Percentiles rank a stretch among this genome's conserved stretches.
Evolutionary conservation across 116 monocot species (phyloP).

Genomic region (Zostera marina): DNA sequence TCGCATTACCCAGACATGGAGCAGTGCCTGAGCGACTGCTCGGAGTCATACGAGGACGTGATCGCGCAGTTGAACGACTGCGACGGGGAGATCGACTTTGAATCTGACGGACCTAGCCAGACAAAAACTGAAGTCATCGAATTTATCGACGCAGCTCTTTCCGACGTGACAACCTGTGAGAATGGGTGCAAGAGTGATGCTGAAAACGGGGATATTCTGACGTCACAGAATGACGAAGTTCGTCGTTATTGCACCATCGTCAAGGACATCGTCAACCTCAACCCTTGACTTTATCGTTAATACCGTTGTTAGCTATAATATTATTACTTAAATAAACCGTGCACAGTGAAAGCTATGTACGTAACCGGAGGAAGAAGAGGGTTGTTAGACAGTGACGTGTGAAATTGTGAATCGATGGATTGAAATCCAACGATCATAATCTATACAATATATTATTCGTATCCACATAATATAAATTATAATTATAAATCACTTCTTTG

Average conservation of each 20-base stretch:
- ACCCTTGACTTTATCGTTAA: no score
- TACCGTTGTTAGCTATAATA: no score
- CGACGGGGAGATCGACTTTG: neutral
- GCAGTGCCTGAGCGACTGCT: constrained; percentile 12
- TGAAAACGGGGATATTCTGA: constrained; percentile 4
- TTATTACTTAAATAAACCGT: no score
- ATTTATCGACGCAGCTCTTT: constrained; percentile 9
- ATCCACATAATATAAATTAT: no score
- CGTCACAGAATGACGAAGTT: constrained; percentile 3
- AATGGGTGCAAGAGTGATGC: constrained; percentile 5
- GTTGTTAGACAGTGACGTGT: no score
- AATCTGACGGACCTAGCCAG: neutral
- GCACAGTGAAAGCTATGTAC: no score
- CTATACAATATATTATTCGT: no score
- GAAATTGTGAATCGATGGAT: no score
- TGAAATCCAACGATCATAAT: no score
- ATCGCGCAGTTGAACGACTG: constrained; percentile 8
- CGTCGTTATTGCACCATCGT: neutral
- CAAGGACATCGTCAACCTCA: neutral
- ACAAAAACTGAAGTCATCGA: neutral
- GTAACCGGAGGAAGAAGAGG: no score
- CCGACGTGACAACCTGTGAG: constrained; percentile 8
- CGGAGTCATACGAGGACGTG: constrained; percentile 13
- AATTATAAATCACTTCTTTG: no score
- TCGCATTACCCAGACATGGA: neutral